Percentiles rank a stretch among this genome's conserved stretches.
Conservation (phyloP, 352 stramenopile species). For the Globisporangium splendens region DNA sequence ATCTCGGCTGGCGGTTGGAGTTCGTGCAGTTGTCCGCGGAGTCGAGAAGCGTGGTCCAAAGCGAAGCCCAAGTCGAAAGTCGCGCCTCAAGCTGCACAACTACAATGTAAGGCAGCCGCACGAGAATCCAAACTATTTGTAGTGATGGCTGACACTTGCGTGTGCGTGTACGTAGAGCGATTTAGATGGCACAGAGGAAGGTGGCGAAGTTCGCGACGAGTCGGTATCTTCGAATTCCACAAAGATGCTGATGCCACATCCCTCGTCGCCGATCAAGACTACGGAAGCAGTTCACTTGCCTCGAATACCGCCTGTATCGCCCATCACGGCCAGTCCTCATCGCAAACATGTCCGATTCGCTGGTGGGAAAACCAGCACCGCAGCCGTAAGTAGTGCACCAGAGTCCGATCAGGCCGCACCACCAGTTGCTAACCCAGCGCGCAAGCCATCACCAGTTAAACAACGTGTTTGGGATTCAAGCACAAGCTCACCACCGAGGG, state of each 20-base stretch:
- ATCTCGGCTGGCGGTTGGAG: conserved; percentile 42
- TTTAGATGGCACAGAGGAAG: background rate
- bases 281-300: conserved; percentile 16
- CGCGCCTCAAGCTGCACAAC: conserved; percentile 53
- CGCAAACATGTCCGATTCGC: conserved; percentile 39
- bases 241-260: background rate
- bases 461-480: conserved; percentile 21
- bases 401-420: background rate
- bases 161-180: background rate
- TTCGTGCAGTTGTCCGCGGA: conserved; percentile 45
- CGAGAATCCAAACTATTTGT: background rate
- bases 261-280: conserved; percentile 3
- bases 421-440: background rate
- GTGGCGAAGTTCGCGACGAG: background rate
- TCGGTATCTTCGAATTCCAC: background rate
- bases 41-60: conserved; percentile 49
- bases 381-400: background rate
- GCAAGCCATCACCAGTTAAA: conserved; percentile 9
- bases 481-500: conserved; percentile 27
- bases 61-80: conserved; percentile 51
- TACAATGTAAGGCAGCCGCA: conserved; percentile 34
- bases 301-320: conserved; percentile 44
- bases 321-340: conserved; percentile 41
- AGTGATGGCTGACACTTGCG: background rate
- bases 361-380: background rate